These are phyloP conservation scores for Scenedesmus sp. DNA, from an alignment of 163 green algal species.

Conservation along the genomic window DNA sequence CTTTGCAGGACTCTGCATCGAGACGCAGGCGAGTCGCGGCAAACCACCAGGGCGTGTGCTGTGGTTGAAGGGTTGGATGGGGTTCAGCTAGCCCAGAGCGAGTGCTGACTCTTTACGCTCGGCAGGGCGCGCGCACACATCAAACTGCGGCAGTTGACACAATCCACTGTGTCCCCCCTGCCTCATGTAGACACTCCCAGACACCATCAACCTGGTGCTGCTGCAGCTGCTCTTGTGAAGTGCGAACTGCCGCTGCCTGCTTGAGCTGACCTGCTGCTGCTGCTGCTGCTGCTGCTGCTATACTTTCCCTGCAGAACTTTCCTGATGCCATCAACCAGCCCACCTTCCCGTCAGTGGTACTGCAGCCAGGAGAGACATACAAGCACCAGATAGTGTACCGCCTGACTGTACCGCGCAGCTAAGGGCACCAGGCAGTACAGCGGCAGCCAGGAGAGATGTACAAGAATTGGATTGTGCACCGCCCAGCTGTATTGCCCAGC, in stretches of 20 bases:
- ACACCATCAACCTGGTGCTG: too few species aligned
- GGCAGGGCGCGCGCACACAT: too few species aligned
- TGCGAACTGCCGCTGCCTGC: not conserved
- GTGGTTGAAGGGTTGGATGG: too few species aligned
- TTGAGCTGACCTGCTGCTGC: not conserved
- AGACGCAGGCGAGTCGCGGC: constrained; percentile 63
- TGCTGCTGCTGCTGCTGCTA: constrained; percentile 8
- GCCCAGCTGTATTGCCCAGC: not conserved
- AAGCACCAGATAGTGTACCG: constrained; percentile 63
- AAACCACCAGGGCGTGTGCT: too few species aligned
- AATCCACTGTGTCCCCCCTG: too few species aligned
- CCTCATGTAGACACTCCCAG: too few species aligned
- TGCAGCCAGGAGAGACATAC: constrained; percentile 67
- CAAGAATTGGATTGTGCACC: not conserved
- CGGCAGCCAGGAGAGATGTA: not conserved
- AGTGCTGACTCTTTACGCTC: too few species aligned
- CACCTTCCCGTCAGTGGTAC: constrained; percentile 60
- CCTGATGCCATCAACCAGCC: constrained; percentile 70
- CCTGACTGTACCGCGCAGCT: constrained; percentile 45
- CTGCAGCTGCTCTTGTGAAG: not conserved
- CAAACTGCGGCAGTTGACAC: too few species aligned
- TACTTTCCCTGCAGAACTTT: constrained; percentile 52
- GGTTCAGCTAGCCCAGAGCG: not conserved
- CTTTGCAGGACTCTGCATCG: constrained; percentile 69
- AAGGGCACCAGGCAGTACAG: not conserved